phyloP scores from a whole-genome alignment of 2,329 filamentous ascomycete genomes.

The Pseudopithomyces maydicus region DNA sequence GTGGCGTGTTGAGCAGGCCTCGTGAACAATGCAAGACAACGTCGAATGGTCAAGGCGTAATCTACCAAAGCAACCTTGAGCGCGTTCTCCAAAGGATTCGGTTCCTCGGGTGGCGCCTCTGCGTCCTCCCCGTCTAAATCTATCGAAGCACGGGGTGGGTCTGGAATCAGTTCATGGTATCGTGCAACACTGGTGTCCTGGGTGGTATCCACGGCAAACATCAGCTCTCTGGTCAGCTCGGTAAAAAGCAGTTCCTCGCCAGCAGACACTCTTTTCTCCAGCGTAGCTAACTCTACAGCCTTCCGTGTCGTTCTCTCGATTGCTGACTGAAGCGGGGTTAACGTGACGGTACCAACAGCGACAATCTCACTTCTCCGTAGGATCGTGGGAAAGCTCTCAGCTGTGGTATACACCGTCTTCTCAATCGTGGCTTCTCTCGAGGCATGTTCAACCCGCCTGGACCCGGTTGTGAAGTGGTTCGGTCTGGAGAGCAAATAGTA shows the following conservation, averaged over 20 bases:
- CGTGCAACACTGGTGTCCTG: slow-evolving; percentile 78
- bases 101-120: slow-evolving; percentile 47
- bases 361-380: slow-evolving; percentile 85
- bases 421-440: slow-evolving; percentile 77
- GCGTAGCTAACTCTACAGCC: slow-evolving; percentile 77
- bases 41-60: slow-evolving; percentile 85
- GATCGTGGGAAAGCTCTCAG: slow-evolving; percentile 89
- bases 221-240: slow-evolving; percentile 74
- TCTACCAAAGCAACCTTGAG: slow-evolving; percentile 86
- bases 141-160: slow-evolving; percentile 45
- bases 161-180: slow-evolving; percentile 76
- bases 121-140: slow-evolving; percentile 40
- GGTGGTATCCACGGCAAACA: slow-evolving; percentile 73
- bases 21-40: slow-evolving; percentile 73
- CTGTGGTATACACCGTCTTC: slow-evolving; percentile 82
- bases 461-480: slow-evolving; percentile 77
- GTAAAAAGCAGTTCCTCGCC: slow-evolving; percentile 73
- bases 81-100: slow-evolving; percentile 71
- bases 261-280: slow-evolving; percentile 76
- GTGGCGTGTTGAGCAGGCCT: slow-evolving; percentile 66
- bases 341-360: slow-evolving; percentile 65
- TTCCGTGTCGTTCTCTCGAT: slow-evolving; percentile 90
- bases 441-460: slow-evolving; percentile 70
- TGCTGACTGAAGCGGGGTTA: slow-evolving; percentile 82
- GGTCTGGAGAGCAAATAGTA: slow-evolving; percentile 81